Base-by-base conservation (phyloP, 306 rosid species). In the Cucurbita argyrosperma region DNA sequence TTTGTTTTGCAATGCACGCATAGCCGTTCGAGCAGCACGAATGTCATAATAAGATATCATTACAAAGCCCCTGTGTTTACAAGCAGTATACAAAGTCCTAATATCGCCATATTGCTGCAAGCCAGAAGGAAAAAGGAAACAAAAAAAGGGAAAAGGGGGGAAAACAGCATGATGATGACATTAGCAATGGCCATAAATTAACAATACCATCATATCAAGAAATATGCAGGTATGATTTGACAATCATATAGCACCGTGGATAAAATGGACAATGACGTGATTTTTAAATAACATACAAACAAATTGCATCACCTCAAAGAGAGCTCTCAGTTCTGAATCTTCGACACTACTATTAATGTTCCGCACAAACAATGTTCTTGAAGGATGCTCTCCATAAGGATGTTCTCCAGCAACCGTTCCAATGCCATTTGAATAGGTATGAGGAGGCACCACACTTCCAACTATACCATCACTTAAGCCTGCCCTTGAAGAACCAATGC, bases 381-480 rank as follows among this genome's bases (percentile, higher is more conserved):
- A 92, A 35, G 98, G 96, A 84, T 92, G 98, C 86, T 92, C 98
- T 65, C 98, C 98, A 40, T 85, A 92, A 8, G 98, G 98, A 84
- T 92, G 98, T 84, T 92, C 98, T 58, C 96, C 98, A 64, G 92
- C 96, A 74, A 89, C 86, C 14, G 90, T 58, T 65, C 89, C 97
- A 69, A 72, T 83, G 1, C 95, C 88, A 83, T 92, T 92, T 57
- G 90, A 80, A 54, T 87, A 89, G 12, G 87, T 80, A 83, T 74
- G 85, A 56, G 77, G 82, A 78, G 82, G 84, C 67, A 88, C 76
- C 18, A 89, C 91, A 82, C 83, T 90, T 40, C 86, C 80, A 79
- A 81, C 26, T 76, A 77, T 57, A 74, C 85, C 88, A 79, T 87
- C 96, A 30, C 84, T 80, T 55, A 92, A 18, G 83, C 84, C 78